Evolutionary conservation across 2,329 filamentous ascomycete species (phyloP), one percentile per base, ranked within the genome.

Genomic region (Aureobasidium sp.): DNA sequence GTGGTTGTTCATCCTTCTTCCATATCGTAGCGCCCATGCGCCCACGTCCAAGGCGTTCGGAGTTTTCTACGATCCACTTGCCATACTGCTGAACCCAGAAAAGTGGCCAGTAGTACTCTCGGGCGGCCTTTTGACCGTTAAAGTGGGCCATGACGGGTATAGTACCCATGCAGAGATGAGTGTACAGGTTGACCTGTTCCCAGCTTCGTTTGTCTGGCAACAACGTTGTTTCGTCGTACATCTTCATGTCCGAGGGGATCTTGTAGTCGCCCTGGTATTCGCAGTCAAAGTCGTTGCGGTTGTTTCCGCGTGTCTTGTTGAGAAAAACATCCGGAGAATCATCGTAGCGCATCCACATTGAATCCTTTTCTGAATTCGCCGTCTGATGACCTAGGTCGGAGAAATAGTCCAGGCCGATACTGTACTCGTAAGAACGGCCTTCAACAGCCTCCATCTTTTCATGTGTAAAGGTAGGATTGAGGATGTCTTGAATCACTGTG

Each of bases 391-490:
- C 66, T 11, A 71, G 66, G 11, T 67, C 64, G 55, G 64, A 67
- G 14, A 58, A 63, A 47, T 69, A 70, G 62, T 71, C 70, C n/a
- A 71, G 37, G 4, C 68, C 70, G 11, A 72, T 69, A 36, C 68
- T 66, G 56, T 69, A 72, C 20, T 72, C 70, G 34, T 64, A 67
- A 7, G 72, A 70, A 0, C 75, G 77, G 63, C 77, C 64, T 14
- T 56, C 60, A 15, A 65, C 63, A 20, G 47, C 25, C 42, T 65
- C 44, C 44, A 60, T 48, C 12, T 15, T 37, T 17, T 60, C 20
- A 7, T 60, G 42, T 6, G 42, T 25, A 62, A 67, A 68, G 61
- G 56, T 2, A 67, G 47, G 12, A 65, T 55, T 55, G 1, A 55
- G 22, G n/a, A 55, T 14, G n/a, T 55, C 51, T 15, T 5, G 2